Evolutionary conservation across 805 yeast species (phyloP).

Genomic region (Lachancea mirantina): DNA sequence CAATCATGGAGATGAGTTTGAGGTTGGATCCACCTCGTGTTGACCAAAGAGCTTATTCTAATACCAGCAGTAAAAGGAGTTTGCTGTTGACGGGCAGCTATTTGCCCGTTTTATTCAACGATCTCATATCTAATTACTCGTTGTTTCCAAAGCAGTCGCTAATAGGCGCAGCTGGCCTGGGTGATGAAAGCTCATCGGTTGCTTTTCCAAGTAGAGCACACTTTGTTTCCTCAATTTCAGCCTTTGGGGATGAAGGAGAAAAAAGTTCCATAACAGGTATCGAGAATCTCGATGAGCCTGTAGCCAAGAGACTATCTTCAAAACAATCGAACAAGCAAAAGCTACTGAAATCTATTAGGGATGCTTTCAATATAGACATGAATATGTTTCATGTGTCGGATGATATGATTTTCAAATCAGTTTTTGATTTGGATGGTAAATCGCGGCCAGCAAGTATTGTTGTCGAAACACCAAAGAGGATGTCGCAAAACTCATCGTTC

Average conservation of each 20-base stretch:
- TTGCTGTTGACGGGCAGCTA: slow-evolving; percentile 58
- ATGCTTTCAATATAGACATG: slow-evolving; percentile 55
- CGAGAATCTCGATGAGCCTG: slow-evolving; percentile 37
- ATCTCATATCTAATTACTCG: slow-evolving; percentile 45
- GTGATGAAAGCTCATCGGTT: neutral
- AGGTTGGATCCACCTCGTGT: slow-evolving; percentile 50
- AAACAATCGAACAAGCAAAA: slow-evolving; percentile 37
- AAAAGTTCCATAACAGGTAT: slow-evolving; percentile 38
- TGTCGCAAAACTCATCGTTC: slow-evolving; percentile 32
- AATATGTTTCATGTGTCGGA: slow-evolving; percentile 49
- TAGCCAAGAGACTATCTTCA: slow-evolving; percentile 19
- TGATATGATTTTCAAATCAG: slow-evolving; percentile 54
- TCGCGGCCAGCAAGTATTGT: slow-evolving; percentile 42
- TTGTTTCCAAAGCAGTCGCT: slow-evolving; percentile 48
- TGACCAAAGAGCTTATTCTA: slow-evolving; percentile 20
- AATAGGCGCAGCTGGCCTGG: slow-evolving; percentile 46
- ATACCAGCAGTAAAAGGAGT: slow-evolving; percentile 42
- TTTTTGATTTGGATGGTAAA: slow-evolving; percentile 28
- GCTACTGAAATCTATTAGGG: slow-evolving; percentile 50
- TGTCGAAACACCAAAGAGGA: slow-evolving; percentile 40
- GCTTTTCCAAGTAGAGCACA: neutral
- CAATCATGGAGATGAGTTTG: slow-evolving; percentile 59
- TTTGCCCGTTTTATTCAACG: slow-evolving; percentile 59
- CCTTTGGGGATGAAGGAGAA: slow-evolving; percentile 9
- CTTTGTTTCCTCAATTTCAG: neutral